These are phyloP conservation scores for Lentinula aciculospora DNA, from an alignment of 768 basidiomycete species.

Conservation along the genomic window DNA sequence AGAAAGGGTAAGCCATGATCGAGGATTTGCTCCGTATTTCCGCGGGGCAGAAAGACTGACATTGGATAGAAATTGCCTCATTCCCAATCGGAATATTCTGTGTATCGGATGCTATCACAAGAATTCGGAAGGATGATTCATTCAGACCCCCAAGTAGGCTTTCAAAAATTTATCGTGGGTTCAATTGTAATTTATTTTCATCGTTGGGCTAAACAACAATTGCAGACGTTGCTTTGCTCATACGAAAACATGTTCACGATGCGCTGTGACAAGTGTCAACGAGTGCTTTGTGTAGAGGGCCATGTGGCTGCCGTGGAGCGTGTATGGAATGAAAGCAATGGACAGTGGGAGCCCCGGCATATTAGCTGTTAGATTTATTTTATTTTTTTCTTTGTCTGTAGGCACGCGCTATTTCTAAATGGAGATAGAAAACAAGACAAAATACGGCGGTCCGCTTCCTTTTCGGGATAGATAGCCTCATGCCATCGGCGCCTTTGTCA, in stretches of 20 bases:
- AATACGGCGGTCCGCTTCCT: neutral
- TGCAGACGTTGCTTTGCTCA: conserved; percentile 44
- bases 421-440: conserved; percentile 6
- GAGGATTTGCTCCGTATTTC: conserved; percentile 6
- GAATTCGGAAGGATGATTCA: conserved; percentile 58
- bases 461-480: neutral
- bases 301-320: conserved; percentile 71
- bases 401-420: neutral
- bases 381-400: neutral
- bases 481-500: neutral
- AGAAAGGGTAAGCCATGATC: conserved; percentile 49
- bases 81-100: conserved; percentile 60
- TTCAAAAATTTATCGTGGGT: conserved; percentile 50
- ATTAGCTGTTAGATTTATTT: conserved; percentile 31
- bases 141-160: conserved; percentile 42
- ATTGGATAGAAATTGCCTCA: conserved; percentile 54
- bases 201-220: neutral
- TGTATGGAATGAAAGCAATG: conserved; percentile 33
- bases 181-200: conserved; percentile 7
- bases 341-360: conserved; percentile 50
- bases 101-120: conserved; percentile 63
- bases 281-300: conserved; percentile 64
- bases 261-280: conserved; percentile 53
- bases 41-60: neutral
- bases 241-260: conserved; percentile 62